phyloP scores from a whole-genome alignment of 306 rosid species.

The Malus sylvestris region DNA sequence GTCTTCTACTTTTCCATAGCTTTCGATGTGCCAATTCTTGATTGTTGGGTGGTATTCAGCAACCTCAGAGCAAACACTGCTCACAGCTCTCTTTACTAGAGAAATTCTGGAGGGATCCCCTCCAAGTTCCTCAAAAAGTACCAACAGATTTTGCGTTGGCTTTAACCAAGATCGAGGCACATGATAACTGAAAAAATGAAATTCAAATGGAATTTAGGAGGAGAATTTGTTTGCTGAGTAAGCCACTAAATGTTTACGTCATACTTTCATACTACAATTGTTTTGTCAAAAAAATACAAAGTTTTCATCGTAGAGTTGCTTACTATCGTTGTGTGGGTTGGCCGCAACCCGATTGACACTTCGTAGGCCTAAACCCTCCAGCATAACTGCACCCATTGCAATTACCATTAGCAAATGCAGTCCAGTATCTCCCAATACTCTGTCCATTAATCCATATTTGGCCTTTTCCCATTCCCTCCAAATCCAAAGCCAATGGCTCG shows the following conservation, averaged over 20 bases:
- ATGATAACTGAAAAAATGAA: slow-evolving; percentile 73
- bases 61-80: slow-evolving; percentile 78
- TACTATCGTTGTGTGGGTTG: slow-evolving; percentile 90
- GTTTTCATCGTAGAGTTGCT: slow-evolving; percentile 1
- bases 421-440: slow-evolving; percentile 98
- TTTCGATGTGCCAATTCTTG: slow-evolving; percentile 91
- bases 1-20: slow-evolving; percentile 69
- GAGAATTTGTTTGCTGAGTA: background rate
- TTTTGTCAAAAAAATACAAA: background rate
- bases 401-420: slow-evolving; percentile 64
- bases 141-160: slow-evolving; percentile 71
- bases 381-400: slow-evolving; percentile 72
- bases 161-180: slow-evolving; percentile 94
- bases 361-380: slow-evolving; percentile 68
- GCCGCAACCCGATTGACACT: slow-evolving; percentile 92
- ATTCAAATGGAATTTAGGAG: background rate
- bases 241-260: background rate
- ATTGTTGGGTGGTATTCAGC: slow-evolving; percentile 85
- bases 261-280: background rate
- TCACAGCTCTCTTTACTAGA: slow-evolving; percentile 74
- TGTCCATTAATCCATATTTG: slow-evolving; percentile 95
- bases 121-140: slow-evolving; percentile 93
- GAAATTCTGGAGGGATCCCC: slow-evolving; percentile 82
- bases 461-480: slow-evolving; percentile 98
- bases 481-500: slow-evolving; percentile 88